Base-by-base conservation (phyloP, 2,329 filamentous ascomycete genomes). In the Pezicula neosporulosa region DNA sequence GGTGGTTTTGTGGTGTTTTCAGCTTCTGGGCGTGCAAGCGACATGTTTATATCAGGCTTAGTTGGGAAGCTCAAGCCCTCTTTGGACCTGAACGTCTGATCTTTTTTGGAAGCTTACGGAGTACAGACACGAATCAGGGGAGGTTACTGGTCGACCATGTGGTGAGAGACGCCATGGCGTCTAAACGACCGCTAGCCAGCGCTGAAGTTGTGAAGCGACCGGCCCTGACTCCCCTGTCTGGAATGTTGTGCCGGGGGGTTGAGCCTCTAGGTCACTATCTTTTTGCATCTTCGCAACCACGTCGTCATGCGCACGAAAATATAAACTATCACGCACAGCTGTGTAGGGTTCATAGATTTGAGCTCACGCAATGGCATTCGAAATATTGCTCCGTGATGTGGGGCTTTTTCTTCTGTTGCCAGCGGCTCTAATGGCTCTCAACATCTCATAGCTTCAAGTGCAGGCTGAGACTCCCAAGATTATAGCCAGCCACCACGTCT, bases 331-430 rank as follows among this genome's bases (percentile, higher is more conserved):
- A 19, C n/a, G 16, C n/a, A 53, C 60, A 65, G 61, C 61, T 63
- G 28, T 55, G 59, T 63, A 63, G 60, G 62, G 62, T 57, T 63
- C 55, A 48, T 53, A 61, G 56, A 54, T 60, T 60, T 62, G 53
- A 59, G 60, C 58, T 62, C 51, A 54, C 49, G 52, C 50, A 42
- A 50, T 50, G 49, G 52, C 43, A 39, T 55, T 60, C 50, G 50
- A 56, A 56, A 60, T 60, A 54, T 53, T 49, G 39, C 33, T 6
- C 49, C 37, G 27, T 48, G 24, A 7, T 33, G 30, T 33, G 30
- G 30, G 30, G 30, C 7, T 16, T 44, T 44, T 12, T 28, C 42
- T 38, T 38, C 49, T 36, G 30, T 53, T 50, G 53, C 48, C 55
- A 50, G 47, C 53, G 48, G 43, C 42, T 52, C 49, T 39, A 48